Evolutionary conservation across 495 filamentous ascomycete genomes (phyloP), one percentile per base, ranked within the genome.

Genomic region (Aspergillus affinis): DNA sequence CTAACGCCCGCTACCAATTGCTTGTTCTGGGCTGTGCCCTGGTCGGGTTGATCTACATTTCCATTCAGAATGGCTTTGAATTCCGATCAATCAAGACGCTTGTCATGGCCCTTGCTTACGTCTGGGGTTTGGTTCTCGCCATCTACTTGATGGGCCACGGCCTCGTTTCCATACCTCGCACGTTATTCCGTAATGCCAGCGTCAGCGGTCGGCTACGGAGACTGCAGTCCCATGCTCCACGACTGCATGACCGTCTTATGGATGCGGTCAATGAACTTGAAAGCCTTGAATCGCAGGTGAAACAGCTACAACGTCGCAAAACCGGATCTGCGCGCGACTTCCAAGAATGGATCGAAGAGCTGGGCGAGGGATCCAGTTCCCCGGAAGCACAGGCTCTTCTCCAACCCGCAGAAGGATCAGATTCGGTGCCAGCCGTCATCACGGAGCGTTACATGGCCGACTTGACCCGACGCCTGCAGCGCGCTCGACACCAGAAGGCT

Each of bases 81-180:
- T 78, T 82, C 52, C 77, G 71, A 15, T 83, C 82, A 1, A 76
- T 90, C 65, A 94, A 96, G 76, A 88, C 85, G 48, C 77, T 96
- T 27, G 81, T 94, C 61, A 94, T 98, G 87, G 94, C 94, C 21
- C 78, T 97, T 55, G 92, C 92, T 32, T 97, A 98, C 73, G 88
- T 90, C 63, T 98, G 92, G 89, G 91, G 92, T 61, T 79, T 98
- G 64, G 77, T 91, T 3, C 78, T 97, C 57, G 94, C 92, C 17
- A 97, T 98, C 58, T 96, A 93, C 67, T 81, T 98, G 20, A 97
- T 98, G 94, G 94, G 94, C 7, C 93, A 98, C 65, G 94, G 94
- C 10, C 78, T 98, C 44, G 94, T 98, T 47, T 88, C 94, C 13
- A 89, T 98, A 50, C 94, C 94, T 6, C 83, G 93, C 64, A 82